phyloP scores from a whole-genome alignment of 441 rosid genomes.

The Erysimum pusillum region DNA sequence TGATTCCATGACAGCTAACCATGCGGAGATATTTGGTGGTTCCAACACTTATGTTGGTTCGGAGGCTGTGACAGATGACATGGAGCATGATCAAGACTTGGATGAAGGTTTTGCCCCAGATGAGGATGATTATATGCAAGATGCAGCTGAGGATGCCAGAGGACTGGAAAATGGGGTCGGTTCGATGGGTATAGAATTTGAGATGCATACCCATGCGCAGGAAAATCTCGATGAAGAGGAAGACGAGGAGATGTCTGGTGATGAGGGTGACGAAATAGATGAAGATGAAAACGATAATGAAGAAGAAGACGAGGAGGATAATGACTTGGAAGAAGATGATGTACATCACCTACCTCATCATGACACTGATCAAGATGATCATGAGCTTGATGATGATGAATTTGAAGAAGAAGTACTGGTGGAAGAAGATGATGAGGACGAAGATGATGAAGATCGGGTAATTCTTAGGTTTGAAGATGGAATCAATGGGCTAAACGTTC shows the following conservation, averaged over 20 bases:
- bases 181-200: constrained; percentile 79
- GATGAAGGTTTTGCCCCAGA: constrained; percentile 79
- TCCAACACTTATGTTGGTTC: constrained; percentile 71
- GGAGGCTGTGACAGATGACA: constrained; percentile 92
- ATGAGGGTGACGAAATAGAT: constrained; percentile 81
- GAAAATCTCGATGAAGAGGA: constrained; percentile 93
- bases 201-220: constrained; percentile 80
- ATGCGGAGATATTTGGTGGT: constrained; percentile 63
- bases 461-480: constrained; percentile 95
- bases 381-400: constrained; percentile 99
- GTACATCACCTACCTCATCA: constrained; percentile 92
- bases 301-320: constrained; percentile 85
- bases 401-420: constrained; percentile 90
- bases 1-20: constrained; percentile 66
- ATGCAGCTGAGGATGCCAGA: constrained; percentile 78
- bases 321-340: constrained; percentile 87
- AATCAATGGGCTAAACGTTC: constrained; percentile 90
- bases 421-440: constrained; percentile 98
- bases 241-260: constrained; percentile 94
- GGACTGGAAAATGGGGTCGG: constrained; percentile 82
- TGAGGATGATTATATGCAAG: constrained; percentile 96
- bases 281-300: constrained; percentile 86
- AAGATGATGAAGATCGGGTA: constrained; percentile 94
- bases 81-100: constrained; percentile 98
- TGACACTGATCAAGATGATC: constrained; percentile 97